Conservation (phyloP, 306 rosid species). For the Comarum palustre region DNA sequence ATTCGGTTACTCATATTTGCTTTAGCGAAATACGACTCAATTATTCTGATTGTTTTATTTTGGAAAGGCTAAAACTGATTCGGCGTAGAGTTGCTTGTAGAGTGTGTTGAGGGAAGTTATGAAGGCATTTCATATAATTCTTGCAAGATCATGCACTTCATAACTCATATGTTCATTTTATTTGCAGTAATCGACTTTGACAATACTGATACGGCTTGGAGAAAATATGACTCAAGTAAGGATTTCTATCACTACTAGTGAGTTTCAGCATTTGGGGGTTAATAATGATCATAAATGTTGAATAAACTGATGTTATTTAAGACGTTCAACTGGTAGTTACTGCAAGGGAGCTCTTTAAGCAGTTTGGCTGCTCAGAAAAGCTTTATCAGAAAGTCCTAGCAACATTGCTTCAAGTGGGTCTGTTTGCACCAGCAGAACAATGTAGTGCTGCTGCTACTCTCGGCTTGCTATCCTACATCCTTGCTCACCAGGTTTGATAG, state of each 20-base stretch:
- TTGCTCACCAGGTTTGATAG: constrained; percentile 54
- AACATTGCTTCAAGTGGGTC: constrained; percentile 56
- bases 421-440: constrained; percentile 52
- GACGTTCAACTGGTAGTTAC: constrained; percentile 45
- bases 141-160: neutral
- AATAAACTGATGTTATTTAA: constrained; percentile 15
- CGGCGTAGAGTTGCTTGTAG: neutral
- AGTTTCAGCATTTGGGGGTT: constrained; percentile 14
- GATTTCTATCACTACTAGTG: constrained; percentile 13
- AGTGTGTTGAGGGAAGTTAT: neutral
- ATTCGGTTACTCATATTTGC: neutral
- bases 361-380: constrained; percentile 50
- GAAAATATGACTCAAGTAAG: constrained; percentile 55
- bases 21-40: neutral
- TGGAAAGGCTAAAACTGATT: neutral
- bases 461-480: constrained; percentile 39
- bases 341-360: constrained; percentile 56
- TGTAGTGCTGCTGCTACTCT: constrained; percentile 62
- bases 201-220: constrained; percentile 51
- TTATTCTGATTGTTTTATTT: neutral
- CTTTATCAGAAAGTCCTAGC: constrained; percentile 41
- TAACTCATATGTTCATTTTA: constrained; percentile 6
- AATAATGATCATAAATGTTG: neutral
- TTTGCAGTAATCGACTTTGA: constrained; percentile 53
- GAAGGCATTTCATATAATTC: neutral